Base-by-base conservation (phyloP, 176 grass and related monocot genomes). In the Hsuehochloa calcarea region DNA sequence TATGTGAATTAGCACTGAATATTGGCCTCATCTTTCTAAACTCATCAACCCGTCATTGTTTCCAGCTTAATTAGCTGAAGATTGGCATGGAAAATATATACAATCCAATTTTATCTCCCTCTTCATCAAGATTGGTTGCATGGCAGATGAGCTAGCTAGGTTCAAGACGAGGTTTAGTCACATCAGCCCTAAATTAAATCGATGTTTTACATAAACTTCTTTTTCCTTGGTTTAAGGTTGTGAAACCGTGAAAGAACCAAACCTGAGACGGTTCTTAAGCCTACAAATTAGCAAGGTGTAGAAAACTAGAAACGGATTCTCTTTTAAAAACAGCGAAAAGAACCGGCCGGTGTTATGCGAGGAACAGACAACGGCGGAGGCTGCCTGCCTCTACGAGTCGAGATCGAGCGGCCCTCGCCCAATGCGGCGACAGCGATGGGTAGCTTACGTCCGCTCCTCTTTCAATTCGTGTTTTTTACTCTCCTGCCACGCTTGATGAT, bases 311-410 rank as follows among this genome's bases (percentile, higher is more conserved):
- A 7, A n/a, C 13, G 17, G 25, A n/a, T 49, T 79, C 2, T 37
- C 44, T 65, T 65, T 23, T 63, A 27, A 12, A 52, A 56, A 29
- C 22, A 20, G 26, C 59, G 40, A 60, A 20, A 55, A 55, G 20
- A 81, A 69, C 22, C 8, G 22, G 47, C 31, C 31, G 31, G 31
- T 71, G 51, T 71, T 82, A 70, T 59, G 60, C 11, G 60, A 49
- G 26, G 77, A 79, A 27, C 25, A 65, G 59, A 65, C 77, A 79
- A 79, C 77, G 77, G 59, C 25, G 16, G 23, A 47, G 41, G 19
- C 41, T 46, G 40, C 27, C 40, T 79, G 40, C 27, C 40, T 79
- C 13, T 47, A 41, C 39, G 39, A 39, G 38, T 20, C 75, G 59
- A 63, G 74, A 61, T 34, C 31, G 31, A 34, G 37, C n/a, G 15